These are phyloP conservation scores for Naegleria fowleri DNA, from an alignment of 208 protist species.

Conservation along the genomic window DNA sequence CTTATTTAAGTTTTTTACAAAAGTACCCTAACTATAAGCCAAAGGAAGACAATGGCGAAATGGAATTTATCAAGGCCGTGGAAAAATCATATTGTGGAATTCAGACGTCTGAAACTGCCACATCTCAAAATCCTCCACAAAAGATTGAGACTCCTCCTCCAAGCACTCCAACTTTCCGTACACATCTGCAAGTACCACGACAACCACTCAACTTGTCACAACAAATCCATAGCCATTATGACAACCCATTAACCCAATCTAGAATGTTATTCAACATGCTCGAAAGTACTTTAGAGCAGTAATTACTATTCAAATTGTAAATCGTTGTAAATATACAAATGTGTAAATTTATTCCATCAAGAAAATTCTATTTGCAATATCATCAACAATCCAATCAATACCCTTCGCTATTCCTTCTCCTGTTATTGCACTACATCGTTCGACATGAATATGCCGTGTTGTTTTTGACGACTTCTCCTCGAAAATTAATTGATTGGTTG, in stretches of 20 bases:
- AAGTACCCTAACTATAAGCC: neutral
- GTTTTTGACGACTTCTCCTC: neutral
- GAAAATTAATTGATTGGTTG: neutral
- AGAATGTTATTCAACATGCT: neutral
- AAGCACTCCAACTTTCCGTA: neutral
- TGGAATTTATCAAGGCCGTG: neutral
- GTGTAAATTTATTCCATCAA: conserved; percentile 55
- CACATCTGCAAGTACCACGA: neutral
- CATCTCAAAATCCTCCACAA: neutral
- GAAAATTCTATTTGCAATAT: conserved; percentile 85
- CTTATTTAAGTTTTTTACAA: neutral
- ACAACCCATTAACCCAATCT: neutral
- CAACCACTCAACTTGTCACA: neutral
- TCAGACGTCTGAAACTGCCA: too few species aligned
- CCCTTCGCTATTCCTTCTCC: conserved; percentile 89
- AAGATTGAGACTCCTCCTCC: neutral
- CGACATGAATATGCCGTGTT: conserved; percentile 84
- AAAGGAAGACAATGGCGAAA: neutral
- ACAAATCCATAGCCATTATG: neutral
- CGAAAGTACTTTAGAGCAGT: neutral
- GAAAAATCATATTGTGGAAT: neutral
- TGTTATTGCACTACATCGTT: conserved; percentile 86
- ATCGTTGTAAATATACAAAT: neutral
- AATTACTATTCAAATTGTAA: neutral
- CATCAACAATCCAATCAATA: conserved; percentile 95